Percentiles rank a stretch among this genome's conserved stretches.
phyloP scores from a whole-genome alignment of 139 green algal species.

The Chlorella sp. region DNA sequence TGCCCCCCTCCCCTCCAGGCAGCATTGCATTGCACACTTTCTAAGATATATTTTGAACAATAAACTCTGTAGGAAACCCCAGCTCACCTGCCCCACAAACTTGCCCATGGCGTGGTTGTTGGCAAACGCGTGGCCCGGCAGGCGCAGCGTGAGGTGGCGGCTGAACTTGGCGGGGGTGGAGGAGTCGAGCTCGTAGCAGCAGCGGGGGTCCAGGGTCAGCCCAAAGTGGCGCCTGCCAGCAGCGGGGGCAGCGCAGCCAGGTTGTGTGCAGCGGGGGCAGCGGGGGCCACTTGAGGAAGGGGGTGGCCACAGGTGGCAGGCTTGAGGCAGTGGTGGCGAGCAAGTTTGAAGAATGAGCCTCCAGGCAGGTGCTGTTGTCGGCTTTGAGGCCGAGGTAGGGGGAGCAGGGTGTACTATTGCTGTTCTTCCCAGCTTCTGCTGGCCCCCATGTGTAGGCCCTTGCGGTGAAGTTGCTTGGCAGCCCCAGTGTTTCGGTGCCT shows the following conservation, averaged over 20 bases:
- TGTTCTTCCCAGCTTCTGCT: too few relatives aligned
- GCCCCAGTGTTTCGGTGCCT: too few relatives aligned
- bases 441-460: too few relatives aligned
- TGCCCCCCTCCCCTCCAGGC: too few relatives aligned
- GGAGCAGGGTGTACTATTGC: too few relatives aligned
- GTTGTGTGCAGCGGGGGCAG: not conserved
- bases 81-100: conserved; percentile 52
- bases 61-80: too few relatives aligned
- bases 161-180: conserved; percentile 80
- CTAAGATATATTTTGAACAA: too few relatives aligned
- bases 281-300: not conserved
- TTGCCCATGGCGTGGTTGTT: conserved; percentile 63
- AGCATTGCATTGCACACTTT: too few relatives aligned
- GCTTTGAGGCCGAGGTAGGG: not conserved
- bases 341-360: too few relatives aligned
- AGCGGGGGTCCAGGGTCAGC: conserved; percentile 14
- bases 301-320: not conserved
- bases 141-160: conserved; percentile 80
- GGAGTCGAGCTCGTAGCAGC: conserved; percentile 80
- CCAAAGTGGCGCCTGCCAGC: not conserved
- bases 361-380: not conserved
- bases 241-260: not conserved
- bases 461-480: too few relatives aligned
- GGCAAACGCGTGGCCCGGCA: conserved; percentile 67
- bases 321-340: too few relatives aligned